Evolutionary conservation across 2,329 filamentous ascomycete genomes (phyloP), one percentile per base, ranked within the genome.

Genomic region (Stagonosporopsis vannaccii): DNA sequence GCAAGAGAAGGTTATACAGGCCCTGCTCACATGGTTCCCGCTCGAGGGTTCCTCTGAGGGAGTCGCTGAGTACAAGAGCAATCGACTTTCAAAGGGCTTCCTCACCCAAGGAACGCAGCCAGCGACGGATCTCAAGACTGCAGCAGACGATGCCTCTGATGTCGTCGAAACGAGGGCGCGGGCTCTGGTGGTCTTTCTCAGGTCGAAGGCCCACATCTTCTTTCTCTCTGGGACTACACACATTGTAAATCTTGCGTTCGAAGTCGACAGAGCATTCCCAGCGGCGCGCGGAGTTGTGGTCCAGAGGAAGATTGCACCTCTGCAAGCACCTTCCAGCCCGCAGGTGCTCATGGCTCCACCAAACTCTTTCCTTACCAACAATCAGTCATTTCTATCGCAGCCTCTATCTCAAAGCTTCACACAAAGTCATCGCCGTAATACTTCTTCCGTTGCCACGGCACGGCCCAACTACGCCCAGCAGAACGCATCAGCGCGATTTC

Each of bases 231-330:
- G 94, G 19, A 88, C 91, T 30, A 95, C 86, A 71, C 91, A 99
- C 82, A 86, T 97, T 56, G 84, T 98, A 43, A 92, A 97, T 73
- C 86, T 99, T 70, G 94, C 94, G 1, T 99, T 99, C 71, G 93
- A 98, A 77, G 90, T 97, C 37, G 92, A 97, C 71, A 87, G 87
- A 49, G 92, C 91, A 26, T 91, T 93, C 74, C 87, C 94, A 32
- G 90, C 91, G 12, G 90, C 92, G 6, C 83, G 87, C 28, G 95
- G 95, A 23, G 83, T 98, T 45, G 84, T 99, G 19, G 86, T 99
- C 53, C 94, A 98, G 76, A 85, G 93, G 58, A 96, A 90, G 71
- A 81, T 88, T 37, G 82, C 81, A 79, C 56, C 84, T 81, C 26
- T 70, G 28, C 61, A 67, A 23, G 41, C 59, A 42, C 57, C 70